Percentiles rank a stretch among this genome's conserved stretches.
Conservation (phyloP, 2,329 filamentous ascomycete genomes). For the Alternaria consortialis region DNA sequence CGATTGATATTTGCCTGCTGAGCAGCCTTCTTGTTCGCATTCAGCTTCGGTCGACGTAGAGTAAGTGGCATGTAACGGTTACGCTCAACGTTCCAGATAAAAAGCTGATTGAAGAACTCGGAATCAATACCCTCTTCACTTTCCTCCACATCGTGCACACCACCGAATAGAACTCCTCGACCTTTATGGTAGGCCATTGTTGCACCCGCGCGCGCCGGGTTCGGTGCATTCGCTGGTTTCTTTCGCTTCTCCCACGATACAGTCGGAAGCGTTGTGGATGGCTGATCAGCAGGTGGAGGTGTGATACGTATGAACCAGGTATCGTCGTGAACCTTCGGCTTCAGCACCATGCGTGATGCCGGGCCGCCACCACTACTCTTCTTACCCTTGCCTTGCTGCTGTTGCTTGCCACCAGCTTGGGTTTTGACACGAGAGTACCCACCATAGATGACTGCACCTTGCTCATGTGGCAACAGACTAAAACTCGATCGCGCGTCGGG, state of each 20-base stretch:
- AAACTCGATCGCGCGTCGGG: slow-evolving; percentile 93
- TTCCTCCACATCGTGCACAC: slow-evolving; percentile 91
- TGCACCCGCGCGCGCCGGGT: slow-evolving; percentile 82
- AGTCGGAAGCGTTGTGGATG: slow-evolving; percentile 70
- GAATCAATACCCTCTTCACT: slow-evolving; percentile 95
- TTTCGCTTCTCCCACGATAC: slow-evolving; percentile 94
- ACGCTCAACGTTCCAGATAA: slow-evolving; percentile 92
- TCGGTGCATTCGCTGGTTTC: slow-evolving; percentile 87
- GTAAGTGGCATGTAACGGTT: slow-evolving; percentile 91
- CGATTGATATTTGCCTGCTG: slow-evolving; percentile 46
- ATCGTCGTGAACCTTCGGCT: slow-evolving; percentile 92
- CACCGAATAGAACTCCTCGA: slow-evolving; percentile 90
- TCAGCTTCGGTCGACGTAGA: slow-evolving; percentile 76
- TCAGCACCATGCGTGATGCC: slow-evolving; percentile 75
- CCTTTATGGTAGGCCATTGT: slow-evolving; percentile 97
- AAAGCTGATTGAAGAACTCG: slow-evolving; percentile 93
- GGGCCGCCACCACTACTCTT: slow-evolving; percentile 64
- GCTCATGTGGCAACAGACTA: slow-evolving; percentile 87
- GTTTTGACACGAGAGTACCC: slow-evolving; percentile 93
- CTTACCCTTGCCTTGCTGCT: slow-evolving; percentile 55
- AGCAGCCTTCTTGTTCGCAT: slow-evolving; percentile 67
- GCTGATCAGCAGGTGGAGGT: slow-evolving; percentile 73
- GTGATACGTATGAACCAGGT: slow-evolving; percentile 90
- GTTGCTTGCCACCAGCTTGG: slow-evolving; percentile 65
- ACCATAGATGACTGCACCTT: slow-evolving; percentile 88